Evolutionary conservation across 2,329 filamentous ascomycete genomes (phyloP).

Genomic region (Colletotrichum scovillei): DNA sequence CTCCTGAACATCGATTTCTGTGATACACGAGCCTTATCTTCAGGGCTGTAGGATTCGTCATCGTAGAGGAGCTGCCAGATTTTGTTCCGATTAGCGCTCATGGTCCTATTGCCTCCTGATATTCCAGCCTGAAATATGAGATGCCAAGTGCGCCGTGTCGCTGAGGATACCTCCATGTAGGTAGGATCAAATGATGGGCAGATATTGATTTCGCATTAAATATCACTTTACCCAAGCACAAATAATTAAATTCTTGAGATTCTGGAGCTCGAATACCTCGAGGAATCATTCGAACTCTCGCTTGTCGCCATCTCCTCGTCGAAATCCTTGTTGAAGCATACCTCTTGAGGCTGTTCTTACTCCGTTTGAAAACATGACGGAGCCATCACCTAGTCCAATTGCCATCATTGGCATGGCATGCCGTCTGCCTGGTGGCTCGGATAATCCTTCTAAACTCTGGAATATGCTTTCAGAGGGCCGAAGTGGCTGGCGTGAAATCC

Average conservation of each 20-base stretch:
- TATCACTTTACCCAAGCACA: neutral
- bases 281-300: neutral
- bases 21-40: neutral
- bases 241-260: neutral
- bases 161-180: neutral
- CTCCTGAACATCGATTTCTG: neutral
- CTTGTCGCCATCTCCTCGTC: neutral
- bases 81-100: neutral
- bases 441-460: conserved; percentile 43
- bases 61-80: neutral
- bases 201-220: neutral
- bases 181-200: neutral
- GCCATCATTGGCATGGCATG: conserved; percentile 45
- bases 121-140: neutral
- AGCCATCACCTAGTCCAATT: conserved; percentile 36
- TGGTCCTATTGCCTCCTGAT: neutral
- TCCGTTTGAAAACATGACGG: neutral
- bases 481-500: conserved; percentile 38
- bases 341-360: neutral
- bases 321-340: neutral
- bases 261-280: neutral
- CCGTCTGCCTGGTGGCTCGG: conserved; percentile 42
- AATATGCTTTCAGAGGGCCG: conserved; percentile 40
- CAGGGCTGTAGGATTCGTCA: neutral
- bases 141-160: neutral